Conservation (phyloP, 1,284 basidiomycete genomes). For the Irpex lacteus region DNA sequence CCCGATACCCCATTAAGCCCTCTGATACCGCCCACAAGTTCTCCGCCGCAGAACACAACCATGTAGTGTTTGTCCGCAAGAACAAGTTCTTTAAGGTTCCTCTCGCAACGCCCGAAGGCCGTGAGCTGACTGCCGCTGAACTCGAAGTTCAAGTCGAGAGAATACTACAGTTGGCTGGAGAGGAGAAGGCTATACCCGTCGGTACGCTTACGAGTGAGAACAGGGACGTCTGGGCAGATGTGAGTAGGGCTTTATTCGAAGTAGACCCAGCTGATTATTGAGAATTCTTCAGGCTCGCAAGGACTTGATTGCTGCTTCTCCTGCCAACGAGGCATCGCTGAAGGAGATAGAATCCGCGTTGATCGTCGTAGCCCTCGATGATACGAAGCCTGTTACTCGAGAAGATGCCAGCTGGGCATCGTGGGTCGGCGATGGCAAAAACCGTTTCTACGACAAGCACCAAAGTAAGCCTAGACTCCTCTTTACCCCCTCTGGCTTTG, state of each 20-base stretch:
- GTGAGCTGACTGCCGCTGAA: constrained; percentile 73
- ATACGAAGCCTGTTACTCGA: constrained; percentile 72
- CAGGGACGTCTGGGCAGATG: constrained; percentile 89
- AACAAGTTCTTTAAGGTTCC: constrained; percentile 88
- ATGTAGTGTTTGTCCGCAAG: constrained; percentile 89
- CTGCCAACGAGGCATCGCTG: constrained; percentile 64
- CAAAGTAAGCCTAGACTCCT: constrained; percentile 70
- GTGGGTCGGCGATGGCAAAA: constrained; percentile 92
- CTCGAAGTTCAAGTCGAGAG: constrained; percentile 81
- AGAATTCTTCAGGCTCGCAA: constrained; percentile 49
- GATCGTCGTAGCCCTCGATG: constrained; percentile 86
- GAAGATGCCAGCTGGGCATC: constrained; percentile 83
- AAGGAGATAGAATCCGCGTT: constrained; percentile 89
- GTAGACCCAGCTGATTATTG: not conserved
- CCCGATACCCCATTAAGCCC: constrained; percentile 81
- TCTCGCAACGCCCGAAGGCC: constrained; percentile 59
- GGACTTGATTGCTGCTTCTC: constrained; percentile 64
- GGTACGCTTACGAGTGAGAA: constrained; percentile 89
- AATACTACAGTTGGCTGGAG: constrained; percentile 71
- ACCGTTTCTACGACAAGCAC: constrained; percentile 98
- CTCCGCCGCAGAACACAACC: constrained; percentile 74
- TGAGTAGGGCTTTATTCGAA: constrained; percentile 26
- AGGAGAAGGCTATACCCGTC: constrained; percentile 56
- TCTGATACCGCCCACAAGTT: constrained; percentile 87
- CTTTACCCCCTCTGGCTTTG: not conserved